phyloP scores from a whole-genome alignment of 176 grass and related monocot genomes.

The Hordeum marinum region DNA sequence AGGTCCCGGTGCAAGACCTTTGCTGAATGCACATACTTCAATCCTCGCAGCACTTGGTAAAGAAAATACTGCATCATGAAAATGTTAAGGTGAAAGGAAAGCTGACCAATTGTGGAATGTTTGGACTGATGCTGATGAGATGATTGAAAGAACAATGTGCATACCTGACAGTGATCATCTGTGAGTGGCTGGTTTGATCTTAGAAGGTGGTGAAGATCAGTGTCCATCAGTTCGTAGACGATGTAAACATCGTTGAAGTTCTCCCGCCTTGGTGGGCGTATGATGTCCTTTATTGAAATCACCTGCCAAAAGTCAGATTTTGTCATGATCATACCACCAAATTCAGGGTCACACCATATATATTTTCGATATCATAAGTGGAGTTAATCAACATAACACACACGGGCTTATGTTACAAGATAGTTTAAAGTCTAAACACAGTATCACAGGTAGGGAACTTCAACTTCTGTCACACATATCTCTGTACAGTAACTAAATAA shows the following conservation, averaged over 20 bases:
- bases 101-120: neutral
- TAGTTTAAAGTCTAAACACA: neutral
- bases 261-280: constrained; percentile 83
- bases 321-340: neutral
- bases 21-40: constrained; percentile 96
- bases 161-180: constrained; percentile 92
- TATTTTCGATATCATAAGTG: neutral
- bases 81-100: neutral
- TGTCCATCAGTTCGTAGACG: constrained; percentile 94
- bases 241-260: constrained; percentile 99
- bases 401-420: neutral
- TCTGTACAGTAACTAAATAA: neutral
- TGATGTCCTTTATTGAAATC: constrained; percentile 95
- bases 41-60: constrained; percentile 84
- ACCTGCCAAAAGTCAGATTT: constrained; percentile 40
- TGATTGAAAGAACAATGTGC: constrained; percentile 20
- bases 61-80: constrained; percentile 65
- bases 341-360: neutral
- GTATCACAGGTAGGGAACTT: neutral
- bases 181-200: constrained; percentile 85
- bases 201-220: constrained; percentile 91
- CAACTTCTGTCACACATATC: neutral
- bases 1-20: constrained; percentile 95
- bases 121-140: neutral
- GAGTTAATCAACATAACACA: neutral